phyloP scores from a whole-genome alignment of 176 grass and related monocot species.

The Urochloa ruziziensis region DNA sequence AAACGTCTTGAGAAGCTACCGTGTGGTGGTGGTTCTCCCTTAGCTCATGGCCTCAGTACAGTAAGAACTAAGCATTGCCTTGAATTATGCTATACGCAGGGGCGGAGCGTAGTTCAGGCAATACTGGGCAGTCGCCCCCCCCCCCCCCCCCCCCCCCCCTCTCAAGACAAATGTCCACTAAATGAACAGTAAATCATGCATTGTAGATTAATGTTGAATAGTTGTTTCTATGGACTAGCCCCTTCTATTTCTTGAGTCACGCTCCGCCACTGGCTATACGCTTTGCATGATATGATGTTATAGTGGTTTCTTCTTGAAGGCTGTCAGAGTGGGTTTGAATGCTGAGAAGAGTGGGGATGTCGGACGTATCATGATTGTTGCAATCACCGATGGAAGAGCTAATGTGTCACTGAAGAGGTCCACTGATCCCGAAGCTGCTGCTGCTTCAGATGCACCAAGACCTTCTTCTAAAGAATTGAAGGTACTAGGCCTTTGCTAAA shows the following conservation, averaged over 20 bases:
- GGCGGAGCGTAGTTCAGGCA: too few relatives aligned
- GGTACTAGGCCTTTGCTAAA: conserved; percentile 37
- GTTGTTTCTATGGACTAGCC: too few relatives aligned
- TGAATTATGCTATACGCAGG: conserved; percentile 1
- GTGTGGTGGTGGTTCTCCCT: conserved; percentile 94
- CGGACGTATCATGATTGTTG: conserved; percentile 96
- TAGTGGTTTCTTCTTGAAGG: conserved; percentile 39
- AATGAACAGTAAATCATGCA: too few relatives aligned
- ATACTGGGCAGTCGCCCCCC: too few relatives aligned
- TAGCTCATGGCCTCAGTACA: conserved; percentile 93
- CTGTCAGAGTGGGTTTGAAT: conserved; percentile 97
- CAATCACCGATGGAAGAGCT: conserved; percentile 95
- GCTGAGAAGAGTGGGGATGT: conserved; percentile 99
- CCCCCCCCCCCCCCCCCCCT: too few relatives aligned
- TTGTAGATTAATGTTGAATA: too few relatives aligned
- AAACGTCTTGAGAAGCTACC: conserved; percentile 96
- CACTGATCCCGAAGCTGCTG: conserved; percentile 83
- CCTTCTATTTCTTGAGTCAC: too few relatives aligned
- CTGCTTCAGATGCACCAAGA: conserved; percentile 76
- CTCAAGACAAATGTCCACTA: too few relatives aligned
- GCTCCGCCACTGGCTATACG: too few relatives aligned
- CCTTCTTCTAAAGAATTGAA: conserved; percentile 90
- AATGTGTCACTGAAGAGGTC: conserved; percentile 95
- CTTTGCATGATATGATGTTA: conserved; percentile 24
- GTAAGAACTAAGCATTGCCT: conserved; percentile 48